Evolutionary conservation across 345 rosid genomes (phyloP).

Genomic region (Eucalyptus sideroxylon): DNA sequence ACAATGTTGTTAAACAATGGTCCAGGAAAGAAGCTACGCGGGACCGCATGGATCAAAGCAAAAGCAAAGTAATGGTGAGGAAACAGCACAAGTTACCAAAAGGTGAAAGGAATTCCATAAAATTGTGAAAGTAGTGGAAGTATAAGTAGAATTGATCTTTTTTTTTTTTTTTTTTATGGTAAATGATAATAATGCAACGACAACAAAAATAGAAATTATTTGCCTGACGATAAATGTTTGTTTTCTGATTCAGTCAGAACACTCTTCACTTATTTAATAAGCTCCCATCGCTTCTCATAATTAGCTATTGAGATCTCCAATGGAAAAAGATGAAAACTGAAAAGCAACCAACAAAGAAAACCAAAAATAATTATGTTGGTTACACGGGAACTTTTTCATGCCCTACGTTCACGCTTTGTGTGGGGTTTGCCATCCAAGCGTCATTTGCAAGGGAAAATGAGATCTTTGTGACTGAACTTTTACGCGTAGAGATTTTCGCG

Average conservation of each 20-base stretch:
- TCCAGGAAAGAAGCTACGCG: no score
- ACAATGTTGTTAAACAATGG: no score
- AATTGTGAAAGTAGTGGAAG: no score
- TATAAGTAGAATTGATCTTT: no score
- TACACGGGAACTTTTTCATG: fast-evolving
- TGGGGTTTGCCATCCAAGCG: neutral
- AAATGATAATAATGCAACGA: neutral
- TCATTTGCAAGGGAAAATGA: neutral
- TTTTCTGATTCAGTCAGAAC: neutral
- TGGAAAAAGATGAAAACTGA: neutral
- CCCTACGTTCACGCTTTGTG: neutral
- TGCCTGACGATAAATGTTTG: neutral
- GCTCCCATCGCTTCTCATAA: no score
- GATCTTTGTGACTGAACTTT: neutral
- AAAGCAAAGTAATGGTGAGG: no score
- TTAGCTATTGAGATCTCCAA: neutral
- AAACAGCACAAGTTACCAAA: no score
- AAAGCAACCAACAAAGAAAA: neutral
- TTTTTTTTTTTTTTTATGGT: no score
- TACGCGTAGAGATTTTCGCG: neutral
- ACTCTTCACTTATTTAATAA: no score
- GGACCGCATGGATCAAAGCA: no score
- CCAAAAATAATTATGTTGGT: neutral
- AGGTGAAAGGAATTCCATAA: no score
- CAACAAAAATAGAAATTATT: neutral